phyloP scores from a whole-genome alignment of 192 early-diverging fungal species.

The Hyaloraphidium curvatum region DNA sequence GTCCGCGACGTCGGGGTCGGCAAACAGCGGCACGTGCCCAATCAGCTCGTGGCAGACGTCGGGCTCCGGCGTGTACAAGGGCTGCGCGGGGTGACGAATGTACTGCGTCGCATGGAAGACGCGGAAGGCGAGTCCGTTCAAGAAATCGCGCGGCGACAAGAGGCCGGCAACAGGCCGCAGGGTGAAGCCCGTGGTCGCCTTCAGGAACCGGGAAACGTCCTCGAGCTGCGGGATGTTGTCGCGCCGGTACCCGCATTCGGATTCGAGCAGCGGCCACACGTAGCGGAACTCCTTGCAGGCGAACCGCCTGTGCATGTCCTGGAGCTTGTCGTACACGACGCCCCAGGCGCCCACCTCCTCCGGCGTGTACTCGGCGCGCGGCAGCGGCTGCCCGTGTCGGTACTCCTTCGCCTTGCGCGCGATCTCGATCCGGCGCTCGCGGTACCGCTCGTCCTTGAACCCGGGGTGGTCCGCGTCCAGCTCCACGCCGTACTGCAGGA shows the following conservation, averaged over 20 bases:
- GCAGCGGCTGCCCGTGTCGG: constrained; percentile 53
- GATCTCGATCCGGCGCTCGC: constrained; percentile 63
- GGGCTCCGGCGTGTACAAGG: constrained; percentile 26
- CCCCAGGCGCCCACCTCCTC: constrained; percentile 73
- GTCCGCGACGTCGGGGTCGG: constrained; percentile 18
- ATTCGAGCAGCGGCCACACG: constrained; percentile 39
- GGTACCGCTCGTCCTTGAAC: constrained; percentile 67
- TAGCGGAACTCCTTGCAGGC: constrained; percentile 87
- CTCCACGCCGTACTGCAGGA: constrained; percentile 80
- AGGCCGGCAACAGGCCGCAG: constrained; percentile 87
- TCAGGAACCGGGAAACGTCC: constrained; percentile 72
- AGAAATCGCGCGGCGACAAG: constrained; percentile 77
- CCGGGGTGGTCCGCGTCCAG: constrained; percentile 52
- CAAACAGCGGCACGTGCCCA: constrained; percentile 59
- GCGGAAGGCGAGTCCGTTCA: constrained; percentile 90
- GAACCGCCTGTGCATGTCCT: constrained; percentile 52
- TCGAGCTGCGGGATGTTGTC: constrained; percentile 82
- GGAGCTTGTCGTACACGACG: constrained; percentile 50
- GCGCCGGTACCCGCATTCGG: constrained; percentile 8
- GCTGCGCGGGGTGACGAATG: constrained; percentile 79
- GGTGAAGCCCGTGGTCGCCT: constrained; percentile 79
- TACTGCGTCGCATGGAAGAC: constrained; percentile 97
- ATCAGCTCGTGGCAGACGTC: constrained; percentile 93
- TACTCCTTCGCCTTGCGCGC: constrained; percentile 65
- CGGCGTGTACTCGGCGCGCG: constrained; percentile 58